These are phyloP conservation scores for Trematosphaeria pertusa DNA, from an alignment of 2,329 filamentous ascomycete genomes.

Conservation along the genomic window DNA sequence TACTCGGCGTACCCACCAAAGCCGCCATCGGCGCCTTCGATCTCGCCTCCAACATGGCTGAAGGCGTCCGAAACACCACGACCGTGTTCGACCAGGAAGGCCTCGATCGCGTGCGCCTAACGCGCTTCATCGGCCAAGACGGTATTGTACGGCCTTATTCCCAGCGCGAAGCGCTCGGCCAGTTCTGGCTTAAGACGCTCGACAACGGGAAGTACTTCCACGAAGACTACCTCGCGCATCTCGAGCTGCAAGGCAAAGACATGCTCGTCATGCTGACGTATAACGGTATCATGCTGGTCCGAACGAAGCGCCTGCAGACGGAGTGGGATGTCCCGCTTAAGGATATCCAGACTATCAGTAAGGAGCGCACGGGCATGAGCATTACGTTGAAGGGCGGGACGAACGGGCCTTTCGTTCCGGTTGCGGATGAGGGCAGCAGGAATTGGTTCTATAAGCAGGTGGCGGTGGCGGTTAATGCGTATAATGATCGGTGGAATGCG, in stretches of 20 bases:
- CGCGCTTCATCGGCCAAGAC: constrained; percentile 89
- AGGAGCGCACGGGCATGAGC: constrained; percentile 93
- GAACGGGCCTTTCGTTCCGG: constrained; percentile 93
- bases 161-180: constrained; percentile 91
- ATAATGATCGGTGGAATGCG: constrained; percentile 71
- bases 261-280: constrained; percentile 74
- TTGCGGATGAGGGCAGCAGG: constrained; percentile 80
- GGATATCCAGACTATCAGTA: constrained; percentile 95
- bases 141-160: constrained; percentile 94
- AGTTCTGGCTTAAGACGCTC: constrained; percentile 98
- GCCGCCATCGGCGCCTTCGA: constrained; percentile 96
- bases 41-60: constrained; percentile 93
- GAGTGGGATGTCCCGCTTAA: constrained; percentile 98
- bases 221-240: constrained; percentile 94
- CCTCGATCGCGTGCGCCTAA: constrained; percentile 90
- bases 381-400: constrained; percentile 86
- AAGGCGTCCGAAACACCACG: constrained; percentile 97
- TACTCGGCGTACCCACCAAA: constrained; percentile 94
- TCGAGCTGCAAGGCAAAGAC: constrained; percentile 88
- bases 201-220: constrained; percentile 98
- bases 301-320: constrained; percentile 81
- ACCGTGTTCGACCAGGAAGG: constrained; percentile 97
- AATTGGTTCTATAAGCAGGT: constrained; percentile 73
- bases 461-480: constrained; percentile 71
- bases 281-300: constrained; percentile 83